Evolutionary conservation across 2,329 filamentous ascomycete species (phyloP), one percentile per base, ranked within the genome.

Genomic region (Hymenoscyphus fructigenus): DNA sequence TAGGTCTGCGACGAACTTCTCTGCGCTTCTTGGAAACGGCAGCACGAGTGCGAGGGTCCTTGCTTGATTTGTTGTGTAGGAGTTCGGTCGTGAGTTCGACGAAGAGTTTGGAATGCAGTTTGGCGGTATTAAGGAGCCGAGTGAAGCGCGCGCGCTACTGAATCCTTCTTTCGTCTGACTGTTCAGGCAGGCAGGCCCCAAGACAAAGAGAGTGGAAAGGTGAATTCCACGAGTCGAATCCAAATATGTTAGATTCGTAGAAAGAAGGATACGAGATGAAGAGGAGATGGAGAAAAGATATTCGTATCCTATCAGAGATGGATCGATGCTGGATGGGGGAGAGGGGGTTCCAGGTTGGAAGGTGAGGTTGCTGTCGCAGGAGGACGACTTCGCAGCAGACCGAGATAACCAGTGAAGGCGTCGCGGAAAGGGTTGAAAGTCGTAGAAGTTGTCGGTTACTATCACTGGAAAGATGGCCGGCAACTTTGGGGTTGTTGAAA

Each of bases 101-200:
- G 77, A 90, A 88, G 73, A 90, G 84, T 79, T 86, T 87, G 70
- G 88, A 91, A 88, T 90, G 87, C 87, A 88, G 82, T 76, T 87
- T 89, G 84, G 76, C 85, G 85, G 79, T 78, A 72, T 76, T 74
- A 70, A 70, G 17, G 53, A 29, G 29, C 10, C 20, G 4, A 9
- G 44, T 20, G 20, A 50, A 50, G 44, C 44, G 44, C 44, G 20
- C 44, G 44, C 44, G 44, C 44, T 50, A 50, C 20, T 23, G 20
- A 15, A 26, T 23, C 44, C 44, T 20, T 50, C 44, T 50, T 12
- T 26, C 20, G 44, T 23, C 44, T 50, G 10, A 50, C 9, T 7
- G n/a, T 23, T 50, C n/a, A 50, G 44, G 44, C 44, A 50, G 34
- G 10, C 34, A 14, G 34, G 41, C 20, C 44, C n/a, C n/a, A 50